Evolutionary conservation across 1,139 yeast species (phyloP).

Genomic region (Saccharomyces hybrid): DNA sequence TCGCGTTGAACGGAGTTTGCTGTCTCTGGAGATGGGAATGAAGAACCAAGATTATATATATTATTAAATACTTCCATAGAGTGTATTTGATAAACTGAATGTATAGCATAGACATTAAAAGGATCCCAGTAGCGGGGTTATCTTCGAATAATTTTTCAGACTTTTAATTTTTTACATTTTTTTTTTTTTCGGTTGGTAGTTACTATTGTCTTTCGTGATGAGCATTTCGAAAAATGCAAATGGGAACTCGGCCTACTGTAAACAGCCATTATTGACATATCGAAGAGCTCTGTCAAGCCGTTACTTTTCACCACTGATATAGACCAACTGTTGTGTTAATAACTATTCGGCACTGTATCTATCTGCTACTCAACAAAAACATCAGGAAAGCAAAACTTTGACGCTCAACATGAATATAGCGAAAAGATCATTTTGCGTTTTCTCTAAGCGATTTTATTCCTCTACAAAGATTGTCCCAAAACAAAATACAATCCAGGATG

Average conservation of each 20-base stretch:
- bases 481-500: slow-evolving; percentile 19
- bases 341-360: not conserved
- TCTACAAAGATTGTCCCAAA: not conserved
- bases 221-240: not conserved
- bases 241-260: not conserved
- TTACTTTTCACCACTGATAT: not conserved
- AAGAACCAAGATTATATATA: not conserved
- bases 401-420: not conserved
- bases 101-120: not conserved
- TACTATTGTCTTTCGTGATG: not conserved
- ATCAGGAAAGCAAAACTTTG: not conserved
- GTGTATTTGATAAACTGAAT: not conserved
- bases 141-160: not conserved
- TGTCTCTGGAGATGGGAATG: slow-evolving; percentile 22
- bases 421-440: not conserved
- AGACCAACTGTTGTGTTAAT: not conserved
- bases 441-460: not conserved
- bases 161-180: not conserved
- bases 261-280: not conserved
- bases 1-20: slow-evolving; percentile 38
- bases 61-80: not conserved
- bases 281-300: not conserved
- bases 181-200: not conserved
- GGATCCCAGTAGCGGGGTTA: not conserved
- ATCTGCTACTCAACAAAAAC: not conserved